Percentiles rank a stretch among this genome's conserved stretches.
Conservation (phyloP, 495 filamentous ascomycete genomes). For the Glarea lozoyensis region DNA sequence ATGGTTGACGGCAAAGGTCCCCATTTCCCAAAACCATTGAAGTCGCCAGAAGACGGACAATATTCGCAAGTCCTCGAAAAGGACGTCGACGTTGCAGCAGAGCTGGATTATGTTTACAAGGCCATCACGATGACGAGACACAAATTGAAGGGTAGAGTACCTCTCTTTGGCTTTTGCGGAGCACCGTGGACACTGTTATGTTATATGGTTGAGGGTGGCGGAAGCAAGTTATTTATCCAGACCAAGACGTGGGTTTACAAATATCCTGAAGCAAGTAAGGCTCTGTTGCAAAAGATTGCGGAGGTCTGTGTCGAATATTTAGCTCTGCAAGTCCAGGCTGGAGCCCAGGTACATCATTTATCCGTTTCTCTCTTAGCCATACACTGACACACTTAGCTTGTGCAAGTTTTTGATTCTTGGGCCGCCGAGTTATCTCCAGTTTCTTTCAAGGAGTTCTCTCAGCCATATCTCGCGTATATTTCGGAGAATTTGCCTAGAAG, state of each 20-base stretch:
- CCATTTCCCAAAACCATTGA: conserved; percentile 79
- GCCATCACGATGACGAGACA: conserved; percentile 85
- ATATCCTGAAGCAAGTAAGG: conserved; percentile 71
- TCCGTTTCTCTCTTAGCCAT: background rate
- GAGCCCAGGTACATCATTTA: conserved; percentile 55
- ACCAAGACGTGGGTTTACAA: conserved; percentile 94
- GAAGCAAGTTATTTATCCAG: conserved; percentile 85
- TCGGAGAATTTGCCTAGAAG: conserved; percentile 63
- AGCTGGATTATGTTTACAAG: conserved; percentile 89
- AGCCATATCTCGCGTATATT: conserved; percentile 82
- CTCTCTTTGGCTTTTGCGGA: conserved; percentile 94
- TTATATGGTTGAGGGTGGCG: conserved; percentile 98
- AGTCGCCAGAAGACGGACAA: conserved; percentile 67
- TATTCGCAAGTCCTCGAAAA: conserved; percentile 67
- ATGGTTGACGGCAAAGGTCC: conserved; percentile 97
- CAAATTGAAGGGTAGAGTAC: conserved; percentile 81
- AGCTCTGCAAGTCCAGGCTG: conserved; percentile 82
- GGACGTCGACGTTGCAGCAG: conserved; percentile 71
- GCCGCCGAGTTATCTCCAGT: conserved; percentile 83
- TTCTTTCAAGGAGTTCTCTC: conserved; percentile 72
- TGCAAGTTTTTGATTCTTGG: conserved; percentile 99
- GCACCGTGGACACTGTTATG: conserved; percentile 94
- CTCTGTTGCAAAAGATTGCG: conserved; percentile 79
- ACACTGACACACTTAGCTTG: conserved; percentile 40
- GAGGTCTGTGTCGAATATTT: conserved; percentile 91